Evolutionary conservation across 768 basidiomycete species (phyloP), one percentile per base, ranked within the genome.

Genomic region (Rhodotorula kratochvilovae): DNA sequence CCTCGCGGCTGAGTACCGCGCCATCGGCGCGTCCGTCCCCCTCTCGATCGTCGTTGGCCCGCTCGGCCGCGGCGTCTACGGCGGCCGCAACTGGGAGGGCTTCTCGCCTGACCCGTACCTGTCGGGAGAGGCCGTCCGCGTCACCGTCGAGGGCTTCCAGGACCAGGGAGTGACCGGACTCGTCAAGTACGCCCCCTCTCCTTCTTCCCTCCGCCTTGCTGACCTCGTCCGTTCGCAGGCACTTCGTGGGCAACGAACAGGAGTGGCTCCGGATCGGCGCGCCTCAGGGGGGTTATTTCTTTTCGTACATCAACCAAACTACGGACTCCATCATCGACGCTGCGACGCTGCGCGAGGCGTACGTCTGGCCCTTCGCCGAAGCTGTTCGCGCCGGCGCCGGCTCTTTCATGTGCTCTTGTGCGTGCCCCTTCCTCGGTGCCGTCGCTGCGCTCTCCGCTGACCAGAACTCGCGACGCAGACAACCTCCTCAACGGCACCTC

Each of bases 1-100:
- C 53, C 89, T 96, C 86, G 93, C 92, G 29, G 77, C 83, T 65
- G 94, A 98, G 79, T 89, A 90, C 81, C 84, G 84, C 66, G 87
- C 86, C 36, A 92, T 94, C 78, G 94, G 94, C 33, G 87, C 90
- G 57, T 86, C 96, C 76, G 82, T 94, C 13, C 61, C 68, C 1
- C 60, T 68, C 11, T 55, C 68, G 13, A 63, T 73, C 48, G 65
- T 66, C 23, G 59, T 54, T 25, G 65, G 72, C 0, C 61, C 66
- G 7, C 53, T 71, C 29, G 66, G 57, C 1, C 63, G 56, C 15
- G 53, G 55, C 2, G 23, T 46, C n/a, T 58, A 50, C 39, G 65
- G 65, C 11, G 70, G 71, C 3, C 57, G 76, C 2, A 66, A 66
- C 53, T 77, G 66, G 66, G 76, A 77, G 42, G 61, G 61, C 5